Percentiles rank a stretch among this genome's conserved stretches.
Conservation (phyloP, 140 eudicot species). For the Stevia rebaudiana region DNA sequence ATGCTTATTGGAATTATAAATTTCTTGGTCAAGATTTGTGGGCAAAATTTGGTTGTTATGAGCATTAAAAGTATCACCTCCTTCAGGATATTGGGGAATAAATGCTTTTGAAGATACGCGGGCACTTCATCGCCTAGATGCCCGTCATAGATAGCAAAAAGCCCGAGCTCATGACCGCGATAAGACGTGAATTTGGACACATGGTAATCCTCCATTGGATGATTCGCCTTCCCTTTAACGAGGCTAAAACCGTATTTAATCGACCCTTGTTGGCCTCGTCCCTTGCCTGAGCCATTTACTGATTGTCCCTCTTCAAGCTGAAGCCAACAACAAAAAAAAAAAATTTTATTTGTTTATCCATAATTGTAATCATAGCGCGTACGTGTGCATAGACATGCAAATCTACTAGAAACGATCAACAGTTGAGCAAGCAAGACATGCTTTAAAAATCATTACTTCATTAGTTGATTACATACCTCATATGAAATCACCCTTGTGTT, state of each 20-base stretch:
- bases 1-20: neutral
- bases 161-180: constrained; percentile 70
- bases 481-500: neutral
- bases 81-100: constrained; percentile 64
- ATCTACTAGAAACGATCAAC: constrained; percentile 7
- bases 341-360: neutral
- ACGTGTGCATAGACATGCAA: constrained; percentile 1
- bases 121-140: constrained; percentile 86
- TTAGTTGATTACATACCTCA: neutral
- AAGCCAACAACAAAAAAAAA: constrained; percentile 13
- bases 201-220: constrained; percentile 95
- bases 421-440: constrained; percentile 4
- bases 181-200: constrained; percentile 61
- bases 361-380: neutral
- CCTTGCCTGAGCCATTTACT: constrained; percentile 57
- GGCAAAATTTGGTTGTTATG: constrained; percentile 5
- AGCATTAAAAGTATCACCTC: constrained; percentile 45
- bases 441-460: neutral
- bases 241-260: constrained; percentile 61
- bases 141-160: constrained; percentile 86
- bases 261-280: constrained; percentile 49
- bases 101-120: constrained; percentile 72
- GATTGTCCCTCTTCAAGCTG: constrained; percentile 51
- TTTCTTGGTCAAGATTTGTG: neutral
- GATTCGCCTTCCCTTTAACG: constrained; percentile 83